These are phyloP conservation scores for Leersia perrieri DNA, from an alignment of 176 grass and related monocot species.

Conservation along the genomic window DNA sequence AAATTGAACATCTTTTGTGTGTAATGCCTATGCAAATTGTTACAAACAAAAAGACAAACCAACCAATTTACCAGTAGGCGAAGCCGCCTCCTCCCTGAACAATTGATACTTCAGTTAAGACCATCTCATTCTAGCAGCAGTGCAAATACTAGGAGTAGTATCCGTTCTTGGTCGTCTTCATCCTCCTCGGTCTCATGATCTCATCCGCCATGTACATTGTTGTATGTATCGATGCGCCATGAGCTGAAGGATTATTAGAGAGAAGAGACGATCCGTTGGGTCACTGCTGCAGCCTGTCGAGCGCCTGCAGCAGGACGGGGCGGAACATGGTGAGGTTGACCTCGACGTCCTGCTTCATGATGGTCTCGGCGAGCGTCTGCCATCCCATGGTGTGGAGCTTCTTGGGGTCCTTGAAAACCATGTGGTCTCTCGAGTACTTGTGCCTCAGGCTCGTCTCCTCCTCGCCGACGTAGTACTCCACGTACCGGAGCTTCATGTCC, in stretches of 20 bases:
- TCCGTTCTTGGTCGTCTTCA: not conserved
- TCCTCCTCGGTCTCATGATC: not conserved
- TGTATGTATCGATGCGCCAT: not conserved
- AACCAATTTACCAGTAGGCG: conserved; percentile 8
- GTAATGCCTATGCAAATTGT: not conserved
- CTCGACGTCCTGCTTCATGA: conserved; percentile 87
- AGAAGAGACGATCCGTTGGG: not conserved
- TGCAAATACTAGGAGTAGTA: not conserved
- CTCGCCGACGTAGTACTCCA: conserved; percentile 62
- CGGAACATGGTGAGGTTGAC: conserved; percentile 53
- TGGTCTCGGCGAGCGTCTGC: conserved; percentile 38
- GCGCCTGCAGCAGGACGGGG: conserved; percentile 40
- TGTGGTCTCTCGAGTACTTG: conserved; percentile 51
- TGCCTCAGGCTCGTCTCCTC: conserved; percentile 73
- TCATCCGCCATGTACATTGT: not conserved
- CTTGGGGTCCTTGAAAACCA: conserved; percentile 59
- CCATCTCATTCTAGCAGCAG: not conserved
- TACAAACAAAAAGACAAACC: conserved; percentile 19
- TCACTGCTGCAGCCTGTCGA: conserved; percentile 63
- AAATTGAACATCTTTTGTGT: not conserved
- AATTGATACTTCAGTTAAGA: not conserved
- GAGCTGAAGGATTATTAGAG: not conserved
- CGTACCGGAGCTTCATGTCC: conserved; percentile 62
- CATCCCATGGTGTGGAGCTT: conserved; percentile 54
- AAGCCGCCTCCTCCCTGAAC: not conserved